Evolutionary conservation across 208 protist genomes (phyloP), one percentile per base, ranked within the genome.

Genomic region (Kentomonas sorsogonicus): DNA sequence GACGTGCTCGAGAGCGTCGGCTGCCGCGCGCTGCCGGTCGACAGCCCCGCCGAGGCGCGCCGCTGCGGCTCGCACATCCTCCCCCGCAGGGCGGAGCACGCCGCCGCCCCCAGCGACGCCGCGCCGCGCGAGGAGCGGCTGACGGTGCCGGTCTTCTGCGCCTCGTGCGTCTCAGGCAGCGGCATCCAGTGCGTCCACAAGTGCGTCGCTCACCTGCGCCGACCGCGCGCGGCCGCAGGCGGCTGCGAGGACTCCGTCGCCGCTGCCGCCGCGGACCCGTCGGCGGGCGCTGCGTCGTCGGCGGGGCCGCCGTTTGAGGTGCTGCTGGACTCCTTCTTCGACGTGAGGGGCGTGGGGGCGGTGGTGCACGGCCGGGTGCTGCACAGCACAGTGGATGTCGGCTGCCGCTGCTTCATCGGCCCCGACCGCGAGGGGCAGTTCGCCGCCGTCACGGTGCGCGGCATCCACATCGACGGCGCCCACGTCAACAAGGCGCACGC

Each of bases 361-460:
- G 94, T 99, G 26, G 93, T 99, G 50, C 83, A 65, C 50, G 97
- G 97, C 29, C 89, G 88, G 18, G 77, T 98, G 2, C 48, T 82
- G 20, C 47, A 61, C n/a, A 97, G 97, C 30, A 51, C 45, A 4
- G 74, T 99, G n/a, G 65, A 72, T 7, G 70, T 87, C 18, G 93
- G 92, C 15, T 80, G 89, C 44, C 79, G 44, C 16, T 77, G 98
- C 53, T 79, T 82, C 45, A 69, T 99, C 6, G 97, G 97, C 11
- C 97, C 97, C 4, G 89, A 97, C 57, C 70, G 64, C 5, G 59
- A 77, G 23, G 96, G 96, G 22, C 52, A 63, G n/a, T 99, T 98
- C 60, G 48, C 81, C 34, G 34, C 59, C 6, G 89, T 97, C 4
- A 48, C 56, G 30, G 53, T 98, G 15, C 79, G 89, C 44, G 78